Conservation (phyloP, 2,329 filamentous ascomycete species). For the Calonectria naviculata region DNA sequence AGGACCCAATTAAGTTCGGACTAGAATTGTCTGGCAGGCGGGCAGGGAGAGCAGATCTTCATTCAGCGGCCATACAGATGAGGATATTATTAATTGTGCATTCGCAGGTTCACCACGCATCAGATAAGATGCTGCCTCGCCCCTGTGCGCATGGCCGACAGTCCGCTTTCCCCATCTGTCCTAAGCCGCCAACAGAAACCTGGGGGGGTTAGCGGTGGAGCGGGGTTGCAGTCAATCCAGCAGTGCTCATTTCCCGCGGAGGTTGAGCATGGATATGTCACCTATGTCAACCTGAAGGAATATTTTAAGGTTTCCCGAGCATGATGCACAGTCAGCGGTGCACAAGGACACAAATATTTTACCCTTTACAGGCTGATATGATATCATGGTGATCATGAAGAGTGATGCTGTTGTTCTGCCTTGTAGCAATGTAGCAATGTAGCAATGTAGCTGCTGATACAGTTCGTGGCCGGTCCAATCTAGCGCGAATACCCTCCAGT, state of each 20-base stretch:
- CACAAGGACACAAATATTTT: background rate
- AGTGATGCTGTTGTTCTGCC: background rate
- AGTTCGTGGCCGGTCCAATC: background rate
- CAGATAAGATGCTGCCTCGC: constrained; percentile 20
- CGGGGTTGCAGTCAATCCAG: background rate
- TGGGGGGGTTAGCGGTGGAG: background rate
- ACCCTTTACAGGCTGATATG: background rate
- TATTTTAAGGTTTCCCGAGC: background rate
- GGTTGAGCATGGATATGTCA: background rate
- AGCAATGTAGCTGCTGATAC: background rate
- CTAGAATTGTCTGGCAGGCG: background rate
- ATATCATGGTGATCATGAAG: background rate
- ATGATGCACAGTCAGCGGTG: background rate
- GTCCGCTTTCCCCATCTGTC: constrained; percentile 5
- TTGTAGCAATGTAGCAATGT: background rate
- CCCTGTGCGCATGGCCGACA: background rate
- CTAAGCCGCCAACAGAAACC: background rate
- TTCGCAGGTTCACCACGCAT: constrained; percentile 1
- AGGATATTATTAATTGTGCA: constrained; percentile 22
- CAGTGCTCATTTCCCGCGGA: constrained; percentile 3
- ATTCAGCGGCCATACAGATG: background rate
- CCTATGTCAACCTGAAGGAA: background rate
- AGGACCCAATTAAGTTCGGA: background rate
- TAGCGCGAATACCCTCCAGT: background rate
- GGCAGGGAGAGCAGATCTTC: background rate